phyloP scores from a whole-genome alignment of 2,329 filamentous ascomycete genomes.

The Pseudocercospora vitis region DNA sequence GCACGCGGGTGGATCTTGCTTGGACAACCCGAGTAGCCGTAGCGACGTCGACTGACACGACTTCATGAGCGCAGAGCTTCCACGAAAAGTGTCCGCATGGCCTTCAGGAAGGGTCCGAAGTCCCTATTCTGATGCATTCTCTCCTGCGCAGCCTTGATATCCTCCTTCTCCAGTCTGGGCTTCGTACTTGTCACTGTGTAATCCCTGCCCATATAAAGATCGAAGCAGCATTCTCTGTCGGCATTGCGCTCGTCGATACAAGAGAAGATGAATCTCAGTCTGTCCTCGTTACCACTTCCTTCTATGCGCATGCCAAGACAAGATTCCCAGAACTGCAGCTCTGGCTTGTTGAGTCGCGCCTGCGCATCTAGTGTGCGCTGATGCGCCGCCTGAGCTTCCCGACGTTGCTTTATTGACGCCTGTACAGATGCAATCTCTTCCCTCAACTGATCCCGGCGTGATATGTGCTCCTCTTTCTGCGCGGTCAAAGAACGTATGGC shows the following conservation, averaged over 20 bases:
- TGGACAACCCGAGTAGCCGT: too few species aligned
- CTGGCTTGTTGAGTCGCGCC: conserved; percentile 83
- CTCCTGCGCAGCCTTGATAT: conserved; percentile 74
- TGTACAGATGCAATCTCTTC: conserved; percentile 65
- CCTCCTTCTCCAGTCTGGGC: conserved; percentile 78
- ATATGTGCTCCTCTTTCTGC: conserved; percentile 56
- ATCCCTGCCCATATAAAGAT: conserved; percentile 79
- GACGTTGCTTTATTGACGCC: conserved; percentile 65
- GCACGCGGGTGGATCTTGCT: too few species aligned
- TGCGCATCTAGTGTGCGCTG: conserved; percentile 77
- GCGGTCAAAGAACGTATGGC: conserved; percentile 58
- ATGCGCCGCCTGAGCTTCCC: conserved; percentile 71
- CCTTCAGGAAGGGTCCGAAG: conserved; percentile 70
- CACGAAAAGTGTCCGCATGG: conserved; percentile 75
- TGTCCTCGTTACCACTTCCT: conserved; percentile 69
- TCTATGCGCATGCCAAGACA: conserved; percentile 88
- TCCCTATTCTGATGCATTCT: conserved; percentile 78
- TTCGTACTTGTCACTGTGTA: conserved; percentile 80
- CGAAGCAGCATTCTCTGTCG: conserved; percentile 90
- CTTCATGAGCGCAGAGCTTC: conserved; percentile 46
- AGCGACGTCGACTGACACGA: too few species aligned
- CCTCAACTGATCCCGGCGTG: conserved; percentile 57
- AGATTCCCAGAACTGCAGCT: conserved; percentile 93
- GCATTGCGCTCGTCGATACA: conserved; percentile 84
- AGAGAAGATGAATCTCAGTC: conserved; percentile 85